These are phyloP conservation scores for Cichorium intybus DNA, from an alignment of 140 eudicot species.

Conservation along the genomic window DNA sequence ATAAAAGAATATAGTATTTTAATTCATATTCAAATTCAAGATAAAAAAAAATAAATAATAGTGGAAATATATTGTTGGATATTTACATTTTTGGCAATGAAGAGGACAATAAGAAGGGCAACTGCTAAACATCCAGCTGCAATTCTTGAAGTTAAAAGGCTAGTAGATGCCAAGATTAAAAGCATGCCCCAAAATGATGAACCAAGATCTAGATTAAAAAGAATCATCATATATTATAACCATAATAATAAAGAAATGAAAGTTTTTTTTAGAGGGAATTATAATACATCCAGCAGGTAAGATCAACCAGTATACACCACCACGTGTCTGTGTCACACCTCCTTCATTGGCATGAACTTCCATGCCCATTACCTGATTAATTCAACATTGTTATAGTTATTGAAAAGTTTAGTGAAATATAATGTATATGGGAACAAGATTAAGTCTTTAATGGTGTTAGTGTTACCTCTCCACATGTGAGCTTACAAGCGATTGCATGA, in stretches of 20 bases:
- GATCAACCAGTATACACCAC: slow-evolving; percentile 94
- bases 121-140: slow-evolving; percentile 96
- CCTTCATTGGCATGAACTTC: slow-evolving; percentile 99
- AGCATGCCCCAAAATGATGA: slow-evolving; percentile 99
- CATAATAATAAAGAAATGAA: not conserved
- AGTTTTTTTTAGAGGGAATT: not conserved
- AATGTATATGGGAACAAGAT: not conserved
- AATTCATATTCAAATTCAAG: slow-evolving; percentile 9
- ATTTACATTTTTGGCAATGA: slow-evolving; percentile 87
- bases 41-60: not conserved
- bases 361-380: slow-evolving; percentile 84
- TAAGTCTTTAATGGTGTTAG: not conserved
- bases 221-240: not conserved
- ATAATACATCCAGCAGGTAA: slow-evolving; percentile 97
- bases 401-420: not conserved
- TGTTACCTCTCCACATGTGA: slow-evolving; percentile 94
- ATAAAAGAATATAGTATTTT: slow-evolving; percentile 28
- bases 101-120: slow-evolving; percentile 78
- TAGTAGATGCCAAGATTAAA: slow-evolving; percentile 82
- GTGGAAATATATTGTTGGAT: not conserved
- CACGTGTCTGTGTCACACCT: slow-evolving; percentile 96
- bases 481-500: slow-evolving; percentile 95
- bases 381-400: not conserved
- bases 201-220: slow-evolving; percentile 76
- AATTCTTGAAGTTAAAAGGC: slow-evolving; percentile 71